These are phyloP conservation scores for Aspergillus japonicus DNA, from an alignment of 2,329 filamentous ascomycete species.

Conservation along the genomic window DNA sequence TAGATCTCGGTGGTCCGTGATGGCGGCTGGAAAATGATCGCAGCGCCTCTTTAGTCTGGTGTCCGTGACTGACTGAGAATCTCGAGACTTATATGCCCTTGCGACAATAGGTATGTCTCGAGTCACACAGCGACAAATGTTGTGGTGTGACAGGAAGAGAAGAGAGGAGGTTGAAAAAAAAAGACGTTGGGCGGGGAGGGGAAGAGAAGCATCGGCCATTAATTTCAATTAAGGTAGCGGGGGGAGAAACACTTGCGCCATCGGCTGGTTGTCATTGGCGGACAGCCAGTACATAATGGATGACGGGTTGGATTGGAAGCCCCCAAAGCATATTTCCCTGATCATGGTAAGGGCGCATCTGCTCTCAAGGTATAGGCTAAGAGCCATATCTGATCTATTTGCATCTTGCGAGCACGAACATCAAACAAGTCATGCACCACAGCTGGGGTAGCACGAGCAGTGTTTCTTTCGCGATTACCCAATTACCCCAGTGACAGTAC, in stretches of 20 bases:
- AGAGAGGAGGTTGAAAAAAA: conserved; percentile 1
- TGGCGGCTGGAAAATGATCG: background rate
- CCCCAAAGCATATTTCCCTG: background rate
- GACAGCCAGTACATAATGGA: background rate
- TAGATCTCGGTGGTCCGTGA: background rate
- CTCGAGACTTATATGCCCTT: background rate
- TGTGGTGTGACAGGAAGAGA: conserved; percentile 1
- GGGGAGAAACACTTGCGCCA: conserved; percentile 7
- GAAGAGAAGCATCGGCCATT: conserved; percentile 2
- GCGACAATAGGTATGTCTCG: background rate
- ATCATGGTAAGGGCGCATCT: background rate
- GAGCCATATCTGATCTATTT: background rate
- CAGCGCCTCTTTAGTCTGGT: background rate
- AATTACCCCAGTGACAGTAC: background rate
- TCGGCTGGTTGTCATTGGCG: conserved; percentile 5
- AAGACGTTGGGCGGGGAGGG: conserved; percentile 5
- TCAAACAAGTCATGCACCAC: background rate
- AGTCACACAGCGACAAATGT: conserved; percentile 1
- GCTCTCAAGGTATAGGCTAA: background rate
- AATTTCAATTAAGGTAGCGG: conserved; percentile 9
- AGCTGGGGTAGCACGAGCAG: background rate
- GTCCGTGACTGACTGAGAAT: background rate
- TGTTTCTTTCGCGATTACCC: background rate
- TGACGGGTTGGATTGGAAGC: background rate
- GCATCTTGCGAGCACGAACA: background rate